phyloP scores from a whole-genome alignment of 2,329 filamentous ascomycete genomes.

The Orbilia quercus region DNA sequence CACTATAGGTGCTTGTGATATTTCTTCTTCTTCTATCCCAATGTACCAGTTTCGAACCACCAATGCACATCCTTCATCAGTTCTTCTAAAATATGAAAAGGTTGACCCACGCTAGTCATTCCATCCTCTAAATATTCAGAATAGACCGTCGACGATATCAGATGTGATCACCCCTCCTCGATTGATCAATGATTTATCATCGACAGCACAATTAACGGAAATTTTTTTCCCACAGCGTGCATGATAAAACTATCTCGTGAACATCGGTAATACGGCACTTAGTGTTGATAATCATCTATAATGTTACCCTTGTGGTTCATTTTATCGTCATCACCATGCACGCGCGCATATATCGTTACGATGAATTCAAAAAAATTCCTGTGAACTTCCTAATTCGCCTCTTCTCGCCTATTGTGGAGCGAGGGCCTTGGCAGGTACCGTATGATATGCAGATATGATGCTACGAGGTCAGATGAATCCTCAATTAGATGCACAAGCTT shows the following conservation, averaged over 20 bases:
- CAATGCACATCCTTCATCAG: neutral
- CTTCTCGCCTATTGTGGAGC: slow-evolving; percentile 18
- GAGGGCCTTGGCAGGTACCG: slow-evolving; percentile 24
- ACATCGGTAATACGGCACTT: slow-evolving; percentile 22
- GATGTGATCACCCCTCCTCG: slow-evolving; percentile 5
- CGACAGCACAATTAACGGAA: neutral
- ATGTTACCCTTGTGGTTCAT: neutral
- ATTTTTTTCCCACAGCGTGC: slow-evolving; percentile 4
- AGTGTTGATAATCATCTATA: slow-evolving; percentile 11
- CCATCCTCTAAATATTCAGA: neutral
- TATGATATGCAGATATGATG: slow-evolving; percentile 2
- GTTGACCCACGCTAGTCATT: slow-evolving; percentile 4
- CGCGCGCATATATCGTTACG: slow-evolving; percentile 11
- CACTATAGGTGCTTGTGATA: neutral
- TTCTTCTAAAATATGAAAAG: neutral
- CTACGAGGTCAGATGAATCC: slow-evolving; percentile 6
- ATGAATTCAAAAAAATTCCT: neutral
- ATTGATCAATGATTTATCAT: neutral
- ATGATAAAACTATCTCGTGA: slow-evolving; percentile 1
- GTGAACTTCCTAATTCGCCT: slow-evolving; percentile 29
- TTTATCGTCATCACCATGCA: slow-evolving; percentile 8
- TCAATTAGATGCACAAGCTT: neutral
- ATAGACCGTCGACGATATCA: slow-evolving; percentile 11
- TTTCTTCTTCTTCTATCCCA: slow-evolving; percentile 12
- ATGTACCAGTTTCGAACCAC: no score